Base-by-base conservation (phyloP, 179 eudicot genomes). In the Camellia oleifera region DNA sequence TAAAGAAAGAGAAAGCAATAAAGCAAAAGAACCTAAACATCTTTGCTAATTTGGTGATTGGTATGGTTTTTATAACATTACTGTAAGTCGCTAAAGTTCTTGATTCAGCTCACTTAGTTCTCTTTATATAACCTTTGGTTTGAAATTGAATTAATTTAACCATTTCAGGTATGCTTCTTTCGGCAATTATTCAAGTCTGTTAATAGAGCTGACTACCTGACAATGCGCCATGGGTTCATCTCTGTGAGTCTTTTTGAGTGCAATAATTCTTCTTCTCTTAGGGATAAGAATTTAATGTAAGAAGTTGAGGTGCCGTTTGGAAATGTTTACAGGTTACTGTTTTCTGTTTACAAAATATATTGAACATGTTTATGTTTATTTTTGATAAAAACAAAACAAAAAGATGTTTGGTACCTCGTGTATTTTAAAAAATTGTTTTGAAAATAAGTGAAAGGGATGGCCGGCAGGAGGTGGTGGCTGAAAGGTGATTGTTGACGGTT, bases 141-240 rank as follows among this genome's bases (percentile, higher is more conserved):
- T 69, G 53, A 69, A 50, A 66, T 73, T 20, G 4, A 67, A 67
- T 56, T n/a, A 44, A 15, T 73, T 76, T 61, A 68, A 73, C 61
- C 42, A 14, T 74, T 84, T 44, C 89, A 97, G 99, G 91, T 77
- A 61, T 97, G 99, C 87, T 93, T 94, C 86, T 92, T 89, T 75
- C 85, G 97, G 60, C 99, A 97, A 82, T 89, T 97, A 78, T 89
- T 89, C 64, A 89, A 90, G 81, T 86, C 98, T 69, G 96, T 97
- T 84, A 84, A 90, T 12, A 92, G 75, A 82, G 81, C 97, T 13
- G 98, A 97, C 84, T 94, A 97, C 90, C 77, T 90, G 84, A 84
- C 97, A 72, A 84, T 97, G 88, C 93, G 99, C 74, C 92, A 97
- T 84, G 99, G 95, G 54, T 97, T 97, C 80, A 83, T 97, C 82